Conservation (phyloP, 306 rosid genomes). For the Fagus sylvatica region DNA sequence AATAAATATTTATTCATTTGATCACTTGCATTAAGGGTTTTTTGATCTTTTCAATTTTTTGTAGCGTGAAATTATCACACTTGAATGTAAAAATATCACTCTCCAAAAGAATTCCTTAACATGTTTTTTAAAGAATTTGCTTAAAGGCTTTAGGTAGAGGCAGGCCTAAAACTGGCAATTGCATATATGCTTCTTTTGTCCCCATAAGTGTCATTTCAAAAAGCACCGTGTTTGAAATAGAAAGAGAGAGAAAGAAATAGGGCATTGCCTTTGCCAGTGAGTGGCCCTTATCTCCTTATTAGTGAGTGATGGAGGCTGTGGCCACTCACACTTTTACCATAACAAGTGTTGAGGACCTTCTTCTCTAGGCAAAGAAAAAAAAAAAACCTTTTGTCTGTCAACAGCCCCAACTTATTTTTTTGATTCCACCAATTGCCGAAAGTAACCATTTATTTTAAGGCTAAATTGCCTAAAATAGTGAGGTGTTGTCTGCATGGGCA, state of each 20-base stretch:
- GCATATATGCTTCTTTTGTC: slow-evolving; percentile 35
- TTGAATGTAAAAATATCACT: no score
- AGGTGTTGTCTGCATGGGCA: background rate
- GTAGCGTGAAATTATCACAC: no score
- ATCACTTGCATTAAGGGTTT: no score
- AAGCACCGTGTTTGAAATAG: slow-evolving; percentile 15
- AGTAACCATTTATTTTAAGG: background rate
- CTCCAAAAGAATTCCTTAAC: slow-evolving; percentile 16
- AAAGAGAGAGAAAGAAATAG: no score
- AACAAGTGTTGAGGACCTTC: slow-evolving; percentile 35
- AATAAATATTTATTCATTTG: no score
- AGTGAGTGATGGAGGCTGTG: slow-evolving; percentile 15
- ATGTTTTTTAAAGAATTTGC: slow-evolving; percentile 13
- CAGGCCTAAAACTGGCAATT: slow-evolving; percentile 43
- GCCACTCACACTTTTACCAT: slow-evolving; percentile 40
- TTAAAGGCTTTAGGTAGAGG: slow-evolving; percentile 18
- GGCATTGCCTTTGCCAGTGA: background rate
- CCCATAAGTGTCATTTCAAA: slow-evolving; percentile 44
- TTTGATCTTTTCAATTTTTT: no score
- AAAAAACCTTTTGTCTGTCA: slow-evolving; percentile 17
- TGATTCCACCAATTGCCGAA: background rate
- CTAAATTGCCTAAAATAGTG: background rate
- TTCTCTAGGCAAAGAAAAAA: slow-evolving; percentile 36
- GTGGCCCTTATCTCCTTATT: slow-evolving; percentile 27
- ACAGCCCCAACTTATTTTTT: background rate